A percentile compares a stretch with the other conserved stretches of the same genome.
These are phyloP conservation scores for Elongisporangium anandrum DNA, from an alignment of 352 stramenopile species.

Conservation along the genomic window DNA sequence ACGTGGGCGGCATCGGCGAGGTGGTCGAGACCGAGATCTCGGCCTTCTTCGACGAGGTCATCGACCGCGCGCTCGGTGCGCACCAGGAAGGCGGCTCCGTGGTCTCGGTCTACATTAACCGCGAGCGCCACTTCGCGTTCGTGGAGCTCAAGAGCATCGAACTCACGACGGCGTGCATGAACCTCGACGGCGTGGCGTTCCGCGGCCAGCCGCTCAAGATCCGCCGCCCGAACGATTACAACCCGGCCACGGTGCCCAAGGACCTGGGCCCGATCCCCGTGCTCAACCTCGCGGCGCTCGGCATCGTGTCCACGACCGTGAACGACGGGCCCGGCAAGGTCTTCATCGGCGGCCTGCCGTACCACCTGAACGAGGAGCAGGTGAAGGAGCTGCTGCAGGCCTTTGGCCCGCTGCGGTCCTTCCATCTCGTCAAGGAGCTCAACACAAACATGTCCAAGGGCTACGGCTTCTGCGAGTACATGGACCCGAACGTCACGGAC, in stretches of 20 bases:
- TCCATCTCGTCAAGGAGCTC: slow-evolving; percentile 96
- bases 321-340: slow-evolving; percentile 98
- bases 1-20: slow-evolving; percentile 92
- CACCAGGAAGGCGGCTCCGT: slow-evolving; percentile 71
- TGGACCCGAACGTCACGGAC: slow-evolving; percentile 88
- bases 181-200: slow-evolving; percentile 94
- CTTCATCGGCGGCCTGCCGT: slow-evolving; percentile 97
- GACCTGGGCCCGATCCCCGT: slow-evolving; percentile 82
- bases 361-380: slow-evolving; percentile 95
- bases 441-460: slow-evolving; percentile 92
- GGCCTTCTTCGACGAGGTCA: slow-evolving; percentile 91
- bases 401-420: slow-evolving; percentile 93
- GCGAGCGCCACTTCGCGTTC: slow-evolving; percentile 96
- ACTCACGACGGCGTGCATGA: slow-evolving; percentile 94
- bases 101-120: slow-evolving; percentile 94
- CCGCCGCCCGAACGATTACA: slow-evolving; percentile 97
- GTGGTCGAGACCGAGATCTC: slow-evolving; percentile 84
- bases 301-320: slow-evolving; percentile 94
- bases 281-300: slow-evolving; percentile 88
- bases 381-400: slow-evolving; percentile 93
- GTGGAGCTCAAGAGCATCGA: slow-evolving; percentile 97
- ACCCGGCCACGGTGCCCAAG: slow-evolving; percentile 86
- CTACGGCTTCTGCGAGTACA: slow-evolving; percentile 98
- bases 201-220: slow-evolving; percentile 94
- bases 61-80: slow-evolving; percentile 79